These are phyloP conservation scores for Colletotrichum sp. DNA, from an alignment of 2,329 filamentous ascomycete species.

Conservation along the genomic window DNA sequence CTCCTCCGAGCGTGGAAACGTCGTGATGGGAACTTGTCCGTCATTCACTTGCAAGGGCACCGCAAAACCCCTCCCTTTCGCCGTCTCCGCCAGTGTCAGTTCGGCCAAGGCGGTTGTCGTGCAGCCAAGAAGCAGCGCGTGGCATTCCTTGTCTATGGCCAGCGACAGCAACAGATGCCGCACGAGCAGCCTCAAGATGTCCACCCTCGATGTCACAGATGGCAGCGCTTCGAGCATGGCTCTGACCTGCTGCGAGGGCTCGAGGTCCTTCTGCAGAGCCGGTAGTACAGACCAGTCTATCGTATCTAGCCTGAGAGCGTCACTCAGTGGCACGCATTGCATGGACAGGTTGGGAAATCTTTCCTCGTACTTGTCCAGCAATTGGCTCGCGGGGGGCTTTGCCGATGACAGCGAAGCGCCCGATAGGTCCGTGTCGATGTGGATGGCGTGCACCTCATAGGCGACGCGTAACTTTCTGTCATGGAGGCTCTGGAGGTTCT, in stretches of 20 bases:
- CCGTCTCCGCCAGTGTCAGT: slow-evolving; percentile 83
- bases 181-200: slow-evolving; percentile 74
- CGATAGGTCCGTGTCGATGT: slow-evolving; percentile 52
- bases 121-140: slow-evolving; percentile 80
- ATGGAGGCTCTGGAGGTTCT: slow-evolving; percentile 70
- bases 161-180: slow-evolving; percentile 73
- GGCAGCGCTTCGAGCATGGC: slow-evolving; percentile 65
- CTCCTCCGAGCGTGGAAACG: background rate
- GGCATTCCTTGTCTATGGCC: slow-evolving; percentile 65
- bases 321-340: slow-evolving; percentile 66
- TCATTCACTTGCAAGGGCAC: slow-evolving; percentile 85
- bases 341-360: slow-evolving; percentile 73
- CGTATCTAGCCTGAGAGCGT: slow-evolving; percentile 56
- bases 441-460: slow-evolving; percentile 70
- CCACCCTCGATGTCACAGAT: slow-evolving; percentile 77
- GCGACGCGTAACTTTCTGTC: slow-evolving; percentile 67
- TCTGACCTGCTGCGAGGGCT: slow-evolving; percentile 51
- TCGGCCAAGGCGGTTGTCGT: slow-evolving; percentile 89
- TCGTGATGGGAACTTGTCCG: slow-evolving; percentile 52
- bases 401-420: background rate
- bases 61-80: slow-evolving; percentile 86
- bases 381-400: slow-evolving; percentile 39
- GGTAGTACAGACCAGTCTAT: slow-evolving; percentile 60
- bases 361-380: slow-evolving; percentile 59
- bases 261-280: slow-evolving; percentile 20